Evolutionary conservation across 2,329 filamentous ascomycete genomes (phyloP), one percentile per base, ranked within the genome.

Genomic region (Colletotrichum chlorophyti): DNA sequence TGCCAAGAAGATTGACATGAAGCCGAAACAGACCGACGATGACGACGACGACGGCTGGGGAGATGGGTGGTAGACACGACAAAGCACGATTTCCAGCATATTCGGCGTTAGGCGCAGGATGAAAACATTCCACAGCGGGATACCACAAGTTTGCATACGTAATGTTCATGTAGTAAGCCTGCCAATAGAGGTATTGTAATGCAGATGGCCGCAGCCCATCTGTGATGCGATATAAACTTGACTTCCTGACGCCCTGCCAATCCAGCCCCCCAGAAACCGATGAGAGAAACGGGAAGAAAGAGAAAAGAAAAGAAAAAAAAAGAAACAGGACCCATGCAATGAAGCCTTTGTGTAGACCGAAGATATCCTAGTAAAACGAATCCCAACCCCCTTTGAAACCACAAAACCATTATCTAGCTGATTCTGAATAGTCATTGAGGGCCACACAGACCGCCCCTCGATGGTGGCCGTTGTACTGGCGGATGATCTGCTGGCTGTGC

Each of bases 381-480:
- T 53, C 31, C 35, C 52, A 19, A 23, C 46, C 42, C 35, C 31
- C 29, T 15, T 21, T 12, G 14, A 46, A 34, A 27, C n/a, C 27
- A 9, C 6, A 21, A n/a, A 42, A n/a, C 31, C 46, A 67, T 62
- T 38, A 61, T 50, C 54, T 53, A 53, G 48, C 77, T 29, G 82
- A 77, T 72, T 87, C 84, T 11, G 84, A 86, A 71, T 92, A 92
- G 70, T 97, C 93, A 72, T 97, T 97, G 63, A 97, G 79, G 12
- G 93, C 93, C 32, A 97, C 93, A 69, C 93, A 97, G 0, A 97
- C 92, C 4, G 93, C 91, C 38, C 93, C 93, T 31, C 93, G 83
- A 71, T 97, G 93, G 70, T 97, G 93, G 6, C 93, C 93, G 70
- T 96, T 97, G 72, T 97, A 97, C 78, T 97, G 93, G 42, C 93